Evolutionary conservation across 305 asterid genomes (phyloP).

Genomic region (Solanum aculeatissimum): DNA sequence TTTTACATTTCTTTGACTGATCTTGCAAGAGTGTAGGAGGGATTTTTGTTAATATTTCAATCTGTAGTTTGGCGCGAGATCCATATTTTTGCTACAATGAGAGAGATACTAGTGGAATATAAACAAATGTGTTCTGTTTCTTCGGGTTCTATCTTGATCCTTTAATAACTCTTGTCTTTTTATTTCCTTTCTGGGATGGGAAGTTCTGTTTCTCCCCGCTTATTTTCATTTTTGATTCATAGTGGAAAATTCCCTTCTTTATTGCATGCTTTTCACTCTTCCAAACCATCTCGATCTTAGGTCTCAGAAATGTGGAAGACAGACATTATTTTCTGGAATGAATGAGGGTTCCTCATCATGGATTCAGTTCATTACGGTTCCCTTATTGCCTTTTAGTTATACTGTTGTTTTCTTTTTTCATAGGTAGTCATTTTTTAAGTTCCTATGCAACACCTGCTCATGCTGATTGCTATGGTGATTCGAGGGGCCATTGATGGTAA

Average conservation of each 20-base stretch:
- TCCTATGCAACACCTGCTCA: background rate
- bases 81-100: background rate
- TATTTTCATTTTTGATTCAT: background rate
- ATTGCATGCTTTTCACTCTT: background rate
- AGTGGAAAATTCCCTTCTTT: background rate
- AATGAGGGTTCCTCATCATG: background rate
- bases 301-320: background rate
- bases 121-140: background rate
- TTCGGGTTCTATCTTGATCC: background rate
- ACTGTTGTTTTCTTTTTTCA: background rate
- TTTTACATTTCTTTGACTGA: background rate
- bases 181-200: background rate
- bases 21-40: background rate
- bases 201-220: background rate
- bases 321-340: background rate
- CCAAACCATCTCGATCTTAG: background rate
- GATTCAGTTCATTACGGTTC: background rate
- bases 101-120: background rate
- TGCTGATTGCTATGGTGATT: background rate
- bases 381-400: background rate
- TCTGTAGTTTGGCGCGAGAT: background rate
- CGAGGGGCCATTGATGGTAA: background rate
- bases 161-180: background rate
- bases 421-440: background rate
- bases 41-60: background rate